phyloP scores from a whole-genome alignment of 2,329 filamentous ascomycete species.

The Rhynchosporium secalis region DNA sequence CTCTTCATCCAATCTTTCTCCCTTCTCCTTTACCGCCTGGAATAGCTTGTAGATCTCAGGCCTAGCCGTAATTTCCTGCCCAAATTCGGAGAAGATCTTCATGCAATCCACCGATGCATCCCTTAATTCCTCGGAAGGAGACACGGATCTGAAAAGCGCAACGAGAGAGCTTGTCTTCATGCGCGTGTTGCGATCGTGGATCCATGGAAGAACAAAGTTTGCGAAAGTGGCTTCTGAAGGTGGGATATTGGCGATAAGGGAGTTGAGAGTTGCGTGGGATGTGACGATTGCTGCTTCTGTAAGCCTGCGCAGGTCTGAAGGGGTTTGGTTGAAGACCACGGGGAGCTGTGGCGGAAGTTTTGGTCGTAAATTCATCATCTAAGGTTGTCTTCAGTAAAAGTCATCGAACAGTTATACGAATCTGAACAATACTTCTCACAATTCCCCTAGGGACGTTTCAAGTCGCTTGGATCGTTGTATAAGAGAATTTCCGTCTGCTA shows the following conservation, averaged over 20 bases:
- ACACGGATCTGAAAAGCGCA: constrained; percentile 9
- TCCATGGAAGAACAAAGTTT: constrained; percentile 13
- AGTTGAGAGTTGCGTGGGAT: constrained; percentile 5
- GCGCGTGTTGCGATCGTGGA: constrained; percentile 10
- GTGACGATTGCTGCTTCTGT: background rate
- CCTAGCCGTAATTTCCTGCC: constrained; percentile 7
- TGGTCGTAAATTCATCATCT: no score
- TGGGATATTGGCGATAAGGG: background rate
- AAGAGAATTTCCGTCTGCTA: no score
- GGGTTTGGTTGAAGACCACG: constrained; percentile 7
- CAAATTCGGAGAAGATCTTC: constrained; percentile 8
- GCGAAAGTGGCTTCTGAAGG: constrained; percentile 10
- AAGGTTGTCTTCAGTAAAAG: no score
- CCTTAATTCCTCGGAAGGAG: constrained; percentile 6
- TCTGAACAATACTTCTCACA: no score
- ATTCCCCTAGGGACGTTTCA: no score
- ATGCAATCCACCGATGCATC: constrained; percentile 12
- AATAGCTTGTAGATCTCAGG: constrained; percentile 11
- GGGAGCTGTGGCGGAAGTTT: constrained; percentile 10
- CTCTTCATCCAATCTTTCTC: constrained; percentile 5
- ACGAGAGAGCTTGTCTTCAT: constrained; percentile 6
- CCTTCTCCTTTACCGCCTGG: constrained; percentile 13
- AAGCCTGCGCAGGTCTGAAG: background rate
- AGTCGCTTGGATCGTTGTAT: no score
- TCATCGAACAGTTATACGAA: no score